Percentiles rank a stretch among this genome's conserved stretches.
These are phyloP conservation scores for Trichoderma guizhouense DNA, from an alignment of 2,329 filamentous ascomycete genomes.

Conservation along the genomic window DNA sequence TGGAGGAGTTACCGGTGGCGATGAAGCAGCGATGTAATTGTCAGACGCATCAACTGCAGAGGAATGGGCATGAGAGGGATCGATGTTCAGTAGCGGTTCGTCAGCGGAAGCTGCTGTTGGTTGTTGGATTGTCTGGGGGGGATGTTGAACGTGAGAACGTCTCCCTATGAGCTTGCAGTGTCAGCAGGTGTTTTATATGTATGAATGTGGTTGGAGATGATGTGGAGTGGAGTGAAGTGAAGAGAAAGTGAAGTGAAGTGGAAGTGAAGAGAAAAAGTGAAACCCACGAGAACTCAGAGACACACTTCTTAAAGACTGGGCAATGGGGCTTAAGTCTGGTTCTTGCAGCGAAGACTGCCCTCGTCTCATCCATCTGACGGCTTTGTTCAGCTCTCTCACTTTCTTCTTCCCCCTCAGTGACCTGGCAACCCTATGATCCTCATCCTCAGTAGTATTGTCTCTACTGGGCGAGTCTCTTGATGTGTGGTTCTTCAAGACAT, in stretches of 20 bases:
- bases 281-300: conserved; percentile 26
- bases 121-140: background rate
- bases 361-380: conserved; percentile 44
- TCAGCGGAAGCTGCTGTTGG: background rate
- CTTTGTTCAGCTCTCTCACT: conserved; percentile 30
- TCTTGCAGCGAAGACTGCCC: conserved; percentile 53
- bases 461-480: conserved; percentile 41
- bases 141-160: background rate
- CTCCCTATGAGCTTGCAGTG: background rate
- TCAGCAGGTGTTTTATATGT: background rate
- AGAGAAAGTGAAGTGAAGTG: background rate
- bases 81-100: background rate
- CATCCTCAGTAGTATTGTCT: conserved; percentile 24
- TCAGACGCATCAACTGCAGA: background rate
- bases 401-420: conserved; percentile 41
- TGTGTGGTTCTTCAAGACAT: conserved; percentile 33
- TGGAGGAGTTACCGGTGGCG: background rate
- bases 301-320: conserved; percentile 38
- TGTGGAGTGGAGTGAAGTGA: background rate
- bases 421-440: conserved; percentile 41
- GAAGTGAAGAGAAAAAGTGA: background rate
- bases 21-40: background rate
- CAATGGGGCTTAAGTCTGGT: conserved; percentile 48
- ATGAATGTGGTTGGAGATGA: background rate
- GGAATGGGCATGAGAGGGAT: background rate